Evolutionary conservation across 768 basidiomycete species (phyloP).

Genomic region (Tylopilus intermedius): DNA sequence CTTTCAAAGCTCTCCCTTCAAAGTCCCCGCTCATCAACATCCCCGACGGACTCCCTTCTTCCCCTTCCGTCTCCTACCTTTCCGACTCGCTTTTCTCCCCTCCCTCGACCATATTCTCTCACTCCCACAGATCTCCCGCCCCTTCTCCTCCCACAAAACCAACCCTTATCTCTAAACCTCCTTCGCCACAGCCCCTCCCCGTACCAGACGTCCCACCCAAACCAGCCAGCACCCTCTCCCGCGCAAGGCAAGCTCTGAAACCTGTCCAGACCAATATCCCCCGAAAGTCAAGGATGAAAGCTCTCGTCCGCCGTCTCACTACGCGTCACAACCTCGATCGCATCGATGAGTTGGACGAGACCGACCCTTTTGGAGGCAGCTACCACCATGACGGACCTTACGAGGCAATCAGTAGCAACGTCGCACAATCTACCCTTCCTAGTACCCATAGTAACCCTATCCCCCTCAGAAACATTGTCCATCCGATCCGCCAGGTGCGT

Average conservation of each 20-base stretch:
- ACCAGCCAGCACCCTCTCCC: background rate
- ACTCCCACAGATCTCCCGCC: background rate
- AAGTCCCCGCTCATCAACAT: constrained; percentile 10
- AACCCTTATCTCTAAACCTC: too few species aligned
- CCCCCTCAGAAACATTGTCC: constrained; percentile 1
- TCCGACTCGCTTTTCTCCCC: background rate
- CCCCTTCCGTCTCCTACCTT: background rate
- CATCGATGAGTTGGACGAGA: constrained; percentile 76
- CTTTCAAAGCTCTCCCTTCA: constrained; percentile 9
- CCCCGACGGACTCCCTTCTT: constrained; percentile 3
- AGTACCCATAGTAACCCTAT: background rate
- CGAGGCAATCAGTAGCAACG: constrained; percentile 46
- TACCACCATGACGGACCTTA: constrained; percentile 76
- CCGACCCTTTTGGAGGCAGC: constrained; percentile 58
- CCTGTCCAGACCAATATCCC: background rate
- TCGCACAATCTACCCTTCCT: constrained; percentile 9
- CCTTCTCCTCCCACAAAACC: background rate
- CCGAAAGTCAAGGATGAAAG: constrained; percentile 22
- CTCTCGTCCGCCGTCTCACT: constrained; percentile 26
- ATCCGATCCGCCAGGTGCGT: constrained; percentile 22
- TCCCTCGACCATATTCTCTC: background rate
- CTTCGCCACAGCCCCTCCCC: too few species aligned
- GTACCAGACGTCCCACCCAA: background rate
- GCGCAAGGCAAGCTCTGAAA: background rate
- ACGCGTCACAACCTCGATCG: constrained; percentile 45